A percentile compares a stretch with the other conserved stretches of the same genome.
These are phyloP conservation scores for Mycothermus thermophilus DNA, from an alignment of 495 filamentous ascomycete species.

Conservation along the genomic window DNA sequence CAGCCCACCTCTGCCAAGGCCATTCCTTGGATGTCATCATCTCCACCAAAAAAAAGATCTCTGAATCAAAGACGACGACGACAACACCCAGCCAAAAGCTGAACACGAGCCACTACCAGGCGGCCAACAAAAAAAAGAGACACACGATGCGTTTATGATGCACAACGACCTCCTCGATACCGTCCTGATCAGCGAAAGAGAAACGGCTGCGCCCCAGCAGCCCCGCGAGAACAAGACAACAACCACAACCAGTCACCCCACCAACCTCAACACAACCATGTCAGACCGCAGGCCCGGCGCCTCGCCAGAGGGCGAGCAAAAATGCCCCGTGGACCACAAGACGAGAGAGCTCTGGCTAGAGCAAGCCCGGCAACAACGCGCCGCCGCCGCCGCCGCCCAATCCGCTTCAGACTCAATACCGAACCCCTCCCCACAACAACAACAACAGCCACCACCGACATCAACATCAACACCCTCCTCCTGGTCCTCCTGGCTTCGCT, in stretches of 20 bases:
- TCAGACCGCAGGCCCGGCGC: conserved; percentile 1
- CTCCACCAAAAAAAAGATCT: too few species aligned
- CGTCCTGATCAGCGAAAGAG: conserved; percentile 19
- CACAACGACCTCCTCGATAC: conserved; percentile 20
- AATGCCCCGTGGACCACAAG: conserved; percentile 80
- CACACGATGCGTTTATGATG: too few species aligned
- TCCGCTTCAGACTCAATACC: conserved; percentile 4
- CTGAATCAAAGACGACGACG: too few species aligned
- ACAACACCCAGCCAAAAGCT: too few species aligned
- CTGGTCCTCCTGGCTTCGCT: conserved; percentile 18
- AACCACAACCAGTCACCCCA: conserved; percentile 1
- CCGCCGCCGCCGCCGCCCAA: conserved; percentile 4
- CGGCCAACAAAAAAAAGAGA: too few species aligned
- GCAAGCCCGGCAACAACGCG: conserved; percentile 21
- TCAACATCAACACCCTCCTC: conserved; percentile 5
- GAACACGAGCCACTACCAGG: too few species aligned
- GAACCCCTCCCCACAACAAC: conserved; percentile 1
- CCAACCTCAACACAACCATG: neutral
- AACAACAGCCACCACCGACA: neutral
- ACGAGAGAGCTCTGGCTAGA: conserved; percentile 71
- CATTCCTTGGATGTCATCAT: too few species aligned
- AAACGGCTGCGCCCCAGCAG: conserved; percentile 1
- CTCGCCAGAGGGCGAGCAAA: conserved; percentile 17
- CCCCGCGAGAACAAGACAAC: neutral
- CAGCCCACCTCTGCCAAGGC: too few species aligned